These are phyloP conservation scores for Fusarium sp. DNA, from an alignment of 2,329 filamentous ascomycete species.

Conservation along the genomic window DNA sequence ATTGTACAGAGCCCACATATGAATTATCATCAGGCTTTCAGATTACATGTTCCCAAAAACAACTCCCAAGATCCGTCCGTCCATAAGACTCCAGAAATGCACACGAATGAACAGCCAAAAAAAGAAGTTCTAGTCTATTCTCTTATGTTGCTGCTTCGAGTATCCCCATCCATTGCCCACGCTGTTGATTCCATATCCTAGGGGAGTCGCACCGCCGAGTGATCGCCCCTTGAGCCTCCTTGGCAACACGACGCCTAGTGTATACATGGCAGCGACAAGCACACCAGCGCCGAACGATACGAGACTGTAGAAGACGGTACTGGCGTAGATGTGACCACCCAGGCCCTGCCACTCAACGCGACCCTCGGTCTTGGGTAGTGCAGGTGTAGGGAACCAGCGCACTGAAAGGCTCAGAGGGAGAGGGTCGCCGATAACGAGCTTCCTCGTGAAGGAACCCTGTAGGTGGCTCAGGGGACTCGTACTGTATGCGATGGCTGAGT, in stretches of 20 bases:
- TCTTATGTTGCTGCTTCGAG: slow-evolving; percentile 57
- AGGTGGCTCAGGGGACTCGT: slow-evolving; percentile 77
- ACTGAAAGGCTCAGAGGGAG: slow-evolving; percentile 84
- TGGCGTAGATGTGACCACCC: slow-evolving; percentile 73
- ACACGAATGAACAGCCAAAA: slow-evolving; percentile 19
- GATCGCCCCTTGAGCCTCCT: slow-evolving; percentile 62
- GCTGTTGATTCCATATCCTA: slow-evolving; percentile 65
- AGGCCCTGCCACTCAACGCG: slow-evolving; percentile 74
- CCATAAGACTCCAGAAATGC: slow-evolving; percentile 41
- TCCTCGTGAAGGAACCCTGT: slow-evolving; percentile 65
- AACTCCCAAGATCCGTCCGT: slow-evolving; percentile 28
- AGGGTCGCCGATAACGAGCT: slow-evolving; percentile 88
- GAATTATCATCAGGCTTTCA: slow-evolving; percentile 17
- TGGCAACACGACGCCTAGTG: slow-evolving; percentile 70
- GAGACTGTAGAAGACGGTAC: slow-evolving; percentile 72
- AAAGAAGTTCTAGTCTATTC: slow-evolving; percentile 56
- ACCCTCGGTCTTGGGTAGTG: slow-evolving; percentile 75
- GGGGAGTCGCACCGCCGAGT: slow-evolving; percentile 68
- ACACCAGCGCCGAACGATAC: slow-evolving; percentile 69
- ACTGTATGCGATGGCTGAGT: slow-evolving; percentile 89
- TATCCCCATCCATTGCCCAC: slow-evolving; percentile 71
- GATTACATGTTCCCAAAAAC: slow-evolving; percentile 30
- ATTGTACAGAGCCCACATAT: slow-evolving; percentile 21
- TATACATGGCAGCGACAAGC: slow-evolving; percentile 68
- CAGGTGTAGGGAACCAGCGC: slow-evolving; percentile 85